Evolutionary conservation across 306 rosid species (phyloP).

Genomic region (Corylus americana): DNA sequence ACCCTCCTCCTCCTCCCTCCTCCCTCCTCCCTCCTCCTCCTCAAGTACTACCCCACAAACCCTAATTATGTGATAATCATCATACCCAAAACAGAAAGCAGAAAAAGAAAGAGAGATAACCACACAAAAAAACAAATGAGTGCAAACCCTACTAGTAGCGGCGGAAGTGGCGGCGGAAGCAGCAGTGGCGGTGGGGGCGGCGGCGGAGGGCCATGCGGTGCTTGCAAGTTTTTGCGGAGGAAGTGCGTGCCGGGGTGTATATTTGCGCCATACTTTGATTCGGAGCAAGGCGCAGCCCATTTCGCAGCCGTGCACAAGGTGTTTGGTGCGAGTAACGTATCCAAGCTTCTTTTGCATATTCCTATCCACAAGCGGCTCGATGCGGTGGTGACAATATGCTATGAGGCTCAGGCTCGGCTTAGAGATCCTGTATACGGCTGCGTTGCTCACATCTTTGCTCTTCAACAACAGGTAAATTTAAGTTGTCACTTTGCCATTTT

Average conservation of each 20-base stretch:
- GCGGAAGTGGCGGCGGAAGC: slow-evolving; percentile 28
- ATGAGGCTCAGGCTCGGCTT: slow-evolving; percentile 86
- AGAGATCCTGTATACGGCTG: slow-evolving; percentile 92
- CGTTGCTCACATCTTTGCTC: slow-evolving; percentile 87
- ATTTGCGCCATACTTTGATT: slow-evolving; percentile 90
- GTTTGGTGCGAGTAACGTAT: slow-evolving; percentile 95
- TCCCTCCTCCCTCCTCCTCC: not conserved
- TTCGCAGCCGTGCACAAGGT: slow-evolving; percentile 95
- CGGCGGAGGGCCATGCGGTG: slow-evolving; percentile 81
- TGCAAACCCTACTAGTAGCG: slow-evolving; percentile 47
- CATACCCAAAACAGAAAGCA: not conserved
- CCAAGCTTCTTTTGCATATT: slow-evolving; percentile 71
- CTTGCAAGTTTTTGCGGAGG: slow-evolving; percentile 84
- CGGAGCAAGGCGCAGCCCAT: slow-evolving; percentile 86
- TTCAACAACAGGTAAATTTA: slow-evolving; percentile 84
- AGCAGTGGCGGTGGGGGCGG: slow-evolving; percentile 20
- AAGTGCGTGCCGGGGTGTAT: slow-evolving; percentile 81
- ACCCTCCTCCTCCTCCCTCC: slow-evolving; percentile 1
- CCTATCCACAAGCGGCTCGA: slow-evolving; percentile 78
- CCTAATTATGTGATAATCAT: slow-evolving; percentile 15
- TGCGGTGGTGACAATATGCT: slow-evolving; percentile 86
- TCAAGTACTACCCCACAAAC: slow-evolving; percentile 17
- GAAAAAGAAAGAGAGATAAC: not conserved
- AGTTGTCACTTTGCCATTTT: not conserved
- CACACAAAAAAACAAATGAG: slow-evolving; percentile 42